These are phyloP conservation scores for Solanum chiquidenum DNA, from an alignment of 257 asterid species.

Conservation along the genomic window DNA sequence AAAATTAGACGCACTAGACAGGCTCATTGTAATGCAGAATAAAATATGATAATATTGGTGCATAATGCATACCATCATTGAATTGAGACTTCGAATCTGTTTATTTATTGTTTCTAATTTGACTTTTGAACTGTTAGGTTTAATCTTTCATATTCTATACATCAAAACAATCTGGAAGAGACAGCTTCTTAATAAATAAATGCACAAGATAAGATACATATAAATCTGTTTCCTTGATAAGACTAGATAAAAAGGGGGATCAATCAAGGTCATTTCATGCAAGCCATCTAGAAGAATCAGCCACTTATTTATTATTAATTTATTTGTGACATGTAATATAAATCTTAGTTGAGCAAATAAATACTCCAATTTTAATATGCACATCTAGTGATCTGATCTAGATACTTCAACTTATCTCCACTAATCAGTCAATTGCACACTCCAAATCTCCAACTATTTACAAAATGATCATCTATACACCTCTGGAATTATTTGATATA, in stretches of 20 bases:
- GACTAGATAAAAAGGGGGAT: neutral
- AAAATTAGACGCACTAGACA: neutral
- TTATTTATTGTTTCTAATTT: neutral
- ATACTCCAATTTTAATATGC: too few species aligned
- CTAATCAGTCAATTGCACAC: too few species aligned
- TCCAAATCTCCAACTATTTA: too few species aligned
- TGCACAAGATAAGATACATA: neutral
- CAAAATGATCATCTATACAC: too few species aligned
- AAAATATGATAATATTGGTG: neutral
- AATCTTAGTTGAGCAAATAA: too few species aligned
- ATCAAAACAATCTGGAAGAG: neutral
- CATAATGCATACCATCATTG: neutral
- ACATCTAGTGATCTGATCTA: neutral
- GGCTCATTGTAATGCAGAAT: neutral
- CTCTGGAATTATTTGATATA: too few species aligned
- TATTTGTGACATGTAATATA: neutral
- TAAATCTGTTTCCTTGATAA: neutral
- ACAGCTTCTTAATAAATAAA: neutral
- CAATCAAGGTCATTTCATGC: neutral
- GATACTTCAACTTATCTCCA: neutral
- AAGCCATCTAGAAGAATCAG: neutral
- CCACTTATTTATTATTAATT: neutral
- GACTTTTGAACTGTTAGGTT: neutral
- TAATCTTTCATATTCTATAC: neutral
- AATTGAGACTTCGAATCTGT: neutral